A percentile compares a stretch with the other conserved stretches of the same genome.
Evolutionary conservation across 768 basidiomycete species (phyloP).

Genomic region (Xerocomellus chrysenteron): DNA sequence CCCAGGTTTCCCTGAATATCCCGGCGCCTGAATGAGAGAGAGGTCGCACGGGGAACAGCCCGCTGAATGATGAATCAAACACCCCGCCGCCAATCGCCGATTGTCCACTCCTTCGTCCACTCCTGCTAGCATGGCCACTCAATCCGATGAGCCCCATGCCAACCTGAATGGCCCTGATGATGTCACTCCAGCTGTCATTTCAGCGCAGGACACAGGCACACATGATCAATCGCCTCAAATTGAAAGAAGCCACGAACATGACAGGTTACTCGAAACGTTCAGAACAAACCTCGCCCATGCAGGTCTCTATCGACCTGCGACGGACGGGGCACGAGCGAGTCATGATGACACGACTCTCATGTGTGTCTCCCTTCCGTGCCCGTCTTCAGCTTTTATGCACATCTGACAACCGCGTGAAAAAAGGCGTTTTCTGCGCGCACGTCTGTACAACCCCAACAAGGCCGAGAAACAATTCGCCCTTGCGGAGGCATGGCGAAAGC

Average conservation of each 20-base stretch:
- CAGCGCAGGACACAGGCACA: neutral
- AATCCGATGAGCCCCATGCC: neutral
- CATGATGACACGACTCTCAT: conserved; percentile 68
- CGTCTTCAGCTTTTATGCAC: neutral
- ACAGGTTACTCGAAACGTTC: conserved; percentile 43
- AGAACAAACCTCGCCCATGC: conserved; percentile 49
- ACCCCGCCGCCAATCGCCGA: neutral
- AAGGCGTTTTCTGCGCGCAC: conserved; percentile 83
- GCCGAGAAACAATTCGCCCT: conserved; percentile 72
- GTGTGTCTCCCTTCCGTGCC: conserved; percentile 39
- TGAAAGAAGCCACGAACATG: neutral
- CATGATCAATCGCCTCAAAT: neutral
- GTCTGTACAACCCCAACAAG: conserved; percentile 58
- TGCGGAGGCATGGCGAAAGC: conserved; percentile 65
- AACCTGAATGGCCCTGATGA: neutral
- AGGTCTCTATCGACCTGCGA: conserved; percentile 48
- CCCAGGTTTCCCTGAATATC: too few relatives aligned
- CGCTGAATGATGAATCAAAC: too few relatives aligned
- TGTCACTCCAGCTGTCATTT: neutral
- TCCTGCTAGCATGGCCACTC: conserved; percentile 8
- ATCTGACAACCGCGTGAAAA: neutral
- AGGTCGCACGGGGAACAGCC: too few relatives aligned
- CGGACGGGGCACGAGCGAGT: conserved; percentile 38
- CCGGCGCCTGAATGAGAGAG: too few relatives aligned
- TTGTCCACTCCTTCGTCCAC: neutral